Evolutionary conservation across 2,329 filamentous ascomycete species (phyloP).

Genomic region (Pestalotiopsis sp.): DNA sequence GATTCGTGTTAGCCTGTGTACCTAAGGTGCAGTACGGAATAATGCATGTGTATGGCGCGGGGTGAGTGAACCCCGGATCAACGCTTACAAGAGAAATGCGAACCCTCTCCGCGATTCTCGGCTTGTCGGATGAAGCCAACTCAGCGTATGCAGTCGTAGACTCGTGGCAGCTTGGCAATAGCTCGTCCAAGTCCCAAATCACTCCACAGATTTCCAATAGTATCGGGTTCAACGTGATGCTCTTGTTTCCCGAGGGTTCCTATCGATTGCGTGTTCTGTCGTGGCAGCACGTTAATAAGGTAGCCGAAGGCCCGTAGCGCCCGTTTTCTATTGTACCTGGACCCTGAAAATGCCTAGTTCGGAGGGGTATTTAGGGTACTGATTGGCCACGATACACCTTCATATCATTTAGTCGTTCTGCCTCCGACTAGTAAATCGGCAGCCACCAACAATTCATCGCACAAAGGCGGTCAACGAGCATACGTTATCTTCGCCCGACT

Average conservation of each 20-base stretch:
- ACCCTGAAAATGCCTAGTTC: not conserved
- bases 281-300: not conserved
- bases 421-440: not conserved
- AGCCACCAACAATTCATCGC: not conserved
- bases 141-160: not conserved
- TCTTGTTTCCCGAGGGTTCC: not conserved
- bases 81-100: not conserved
- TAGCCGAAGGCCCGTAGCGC: not conserved
- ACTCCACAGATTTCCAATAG: not conserved
- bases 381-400: not conserved
- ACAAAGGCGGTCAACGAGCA: not conserved
- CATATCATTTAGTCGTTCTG: not conserved
- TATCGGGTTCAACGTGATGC: not conserved
- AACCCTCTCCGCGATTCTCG: not conserved
- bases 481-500: not conserved
- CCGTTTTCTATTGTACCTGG: not conserved
- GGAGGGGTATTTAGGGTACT: not conserved
- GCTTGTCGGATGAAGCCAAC: slow-evolving; percentile 1
- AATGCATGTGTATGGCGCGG: not conserved
- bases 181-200: not conserved
- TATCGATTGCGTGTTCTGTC: not conserved
- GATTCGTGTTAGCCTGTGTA: not conserved
- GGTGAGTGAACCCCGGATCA: not conserved
- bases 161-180: not conserved
- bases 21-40: not conserved